Evolutionary conservation across 2,329 filamentous ascomycete species (phyloP), one percentile per base, ranked within the genome.

Genomic region (Botryotinia convoluta): DNA sequence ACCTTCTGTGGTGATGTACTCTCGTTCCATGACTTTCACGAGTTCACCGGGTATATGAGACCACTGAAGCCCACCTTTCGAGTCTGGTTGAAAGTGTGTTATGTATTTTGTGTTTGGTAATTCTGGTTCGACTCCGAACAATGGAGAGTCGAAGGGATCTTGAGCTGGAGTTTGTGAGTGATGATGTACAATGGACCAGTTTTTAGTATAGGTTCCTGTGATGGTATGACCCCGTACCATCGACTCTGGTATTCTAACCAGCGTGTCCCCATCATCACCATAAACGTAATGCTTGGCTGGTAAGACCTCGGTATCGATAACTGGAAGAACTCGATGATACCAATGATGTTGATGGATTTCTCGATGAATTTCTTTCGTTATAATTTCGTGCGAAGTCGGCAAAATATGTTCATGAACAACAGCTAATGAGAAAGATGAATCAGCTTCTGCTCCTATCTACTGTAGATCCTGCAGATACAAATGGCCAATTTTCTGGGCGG

Each of bases 271-370:
- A 79, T 86, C 78, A n/a, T 74, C 45, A 8, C 72, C 70, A 8
- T 72, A 74, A 10, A 79, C 68, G 48, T 80, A 88, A 77, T 89
- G 87, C 18, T 85, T 84, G 0, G 87, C 81, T 2, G 87, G 86
- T 1, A 88, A 81, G 16, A 88, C 82, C 77, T 88, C 84, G 20
- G 85, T 84, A 70, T 88, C 85, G 42, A 85, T 82, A 35, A 89
- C 82, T 4, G 87, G 87, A n/a, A 86, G 84, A 39, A 87, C 81
- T 39, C 85, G 84, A 74, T 88, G 86, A 75, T 84, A 85, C 51
- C 86, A 79, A 74, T 88, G 84, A 77, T 88, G 83, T 48, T 84
- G 85, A 79, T 89, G 87, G 48, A 87, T 86, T 74, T 88, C 87
- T 54, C 86, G 84, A 10, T 83, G 84, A 69, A 88, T 84, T 35